These are phyloP conservation scores for Sarcodon sp. DNA, from an alignment of 768 basidiomycete genomes.

Conservation along the genomic window DNA sequence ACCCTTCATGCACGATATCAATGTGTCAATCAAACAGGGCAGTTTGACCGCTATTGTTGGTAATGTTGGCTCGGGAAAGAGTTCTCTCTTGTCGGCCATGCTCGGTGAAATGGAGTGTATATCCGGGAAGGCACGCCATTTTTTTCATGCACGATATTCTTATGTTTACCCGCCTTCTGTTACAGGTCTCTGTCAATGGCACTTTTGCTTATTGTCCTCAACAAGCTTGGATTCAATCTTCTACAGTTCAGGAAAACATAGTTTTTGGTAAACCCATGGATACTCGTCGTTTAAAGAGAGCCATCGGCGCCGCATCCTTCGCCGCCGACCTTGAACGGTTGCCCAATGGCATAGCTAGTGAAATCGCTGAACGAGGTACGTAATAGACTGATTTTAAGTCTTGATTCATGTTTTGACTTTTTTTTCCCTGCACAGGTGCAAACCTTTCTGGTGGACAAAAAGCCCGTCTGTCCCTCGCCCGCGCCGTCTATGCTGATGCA, in stretches of 20 bases:
- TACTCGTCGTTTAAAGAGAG: slow-evolving; percentile 13
- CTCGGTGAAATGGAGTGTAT: slow-evolving; percentile 16
- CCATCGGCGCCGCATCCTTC: slow-evolving; percentile 15
- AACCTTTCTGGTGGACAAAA: slow-evolving; percentile 36
- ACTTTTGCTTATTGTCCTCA: slow-evolving; percentile 19
- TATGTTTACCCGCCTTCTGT: neutral
- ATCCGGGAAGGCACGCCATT: slow-evolving; percentile 7
- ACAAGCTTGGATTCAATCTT: slow-evolving; percentile 18
- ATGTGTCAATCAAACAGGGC: slow-evolving; percentile 42
- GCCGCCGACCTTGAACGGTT: slow-evolving; percentile 16
- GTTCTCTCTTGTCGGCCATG: slow-evolving; percentile 16
- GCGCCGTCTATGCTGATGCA: slow-evolving; percentile 30
- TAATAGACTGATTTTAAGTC: too few species aligned
- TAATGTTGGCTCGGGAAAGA: slow-evolving; percentile 56
- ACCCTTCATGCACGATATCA: slow-evolving; percentile 26
- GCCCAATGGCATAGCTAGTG: slow-evolving; percentile 21
- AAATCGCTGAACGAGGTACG: slow-evolving; percentile 35
- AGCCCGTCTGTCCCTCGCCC: slow-evolving; percentile 29
- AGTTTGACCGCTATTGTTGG: slow-evolving; percentile 52
- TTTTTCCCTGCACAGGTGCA: neutral
- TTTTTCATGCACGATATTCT: neutral
- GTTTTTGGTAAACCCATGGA: slow-evolving; percentile 17
- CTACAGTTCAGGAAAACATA: slow-evolving; percentile 18
- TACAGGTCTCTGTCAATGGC: slow-evolving; percentile 10
- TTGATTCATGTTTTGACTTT: too few species aligned